These are phyloP conservation scores for Monosporascus sp. DNA, from an alignment of 2,329 filamentous ascomycete genomes.

Conservation along the genomic window DNA sequence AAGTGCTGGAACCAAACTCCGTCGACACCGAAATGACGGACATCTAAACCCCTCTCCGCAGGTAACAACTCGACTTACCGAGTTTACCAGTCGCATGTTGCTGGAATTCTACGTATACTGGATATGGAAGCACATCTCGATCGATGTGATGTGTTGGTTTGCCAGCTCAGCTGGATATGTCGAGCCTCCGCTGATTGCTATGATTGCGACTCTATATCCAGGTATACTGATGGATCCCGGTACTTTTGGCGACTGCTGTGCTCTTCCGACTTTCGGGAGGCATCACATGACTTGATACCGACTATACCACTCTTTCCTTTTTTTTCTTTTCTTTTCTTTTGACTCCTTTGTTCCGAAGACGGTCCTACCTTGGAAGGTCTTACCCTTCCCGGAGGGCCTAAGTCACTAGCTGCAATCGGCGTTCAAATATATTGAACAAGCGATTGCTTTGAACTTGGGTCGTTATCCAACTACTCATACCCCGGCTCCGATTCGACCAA, in stretches of 20 bases:
- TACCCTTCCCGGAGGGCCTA: background rate
- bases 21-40: constrained; percentile 57
- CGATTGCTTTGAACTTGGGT: background rate
- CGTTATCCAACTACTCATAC: constrained; percentile 2
- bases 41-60: constrained; percentile 33
- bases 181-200: constrained; percentile 5
- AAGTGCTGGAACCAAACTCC: constrained; percentile 33
- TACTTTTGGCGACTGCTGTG: constrained; percentile 4
- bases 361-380: background rate
- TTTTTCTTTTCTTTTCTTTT: background rate
- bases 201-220: constrained; percentile 8
- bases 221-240: constrained; percentile 9
- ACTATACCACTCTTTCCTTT: background rate
- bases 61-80: constrained; percentile 13
- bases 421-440: background rate
- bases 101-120: constrained; percentile 23
- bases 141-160: constrained; percentile 19
- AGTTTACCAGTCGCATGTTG: constrained; percentile 19
- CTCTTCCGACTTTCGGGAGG: background rate
- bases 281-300: no score
- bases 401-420: background rate
- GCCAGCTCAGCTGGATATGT: constrained; percentile 27
- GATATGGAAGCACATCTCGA: constrained; percentile 23
- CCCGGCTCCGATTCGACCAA: constrained; percentile 1
- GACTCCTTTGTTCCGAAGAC: background rate